phyloP scores from a whole-genome alignment of 768 basidiomycete genomes.

The Tricholoma hemisulphureum region DNA sequence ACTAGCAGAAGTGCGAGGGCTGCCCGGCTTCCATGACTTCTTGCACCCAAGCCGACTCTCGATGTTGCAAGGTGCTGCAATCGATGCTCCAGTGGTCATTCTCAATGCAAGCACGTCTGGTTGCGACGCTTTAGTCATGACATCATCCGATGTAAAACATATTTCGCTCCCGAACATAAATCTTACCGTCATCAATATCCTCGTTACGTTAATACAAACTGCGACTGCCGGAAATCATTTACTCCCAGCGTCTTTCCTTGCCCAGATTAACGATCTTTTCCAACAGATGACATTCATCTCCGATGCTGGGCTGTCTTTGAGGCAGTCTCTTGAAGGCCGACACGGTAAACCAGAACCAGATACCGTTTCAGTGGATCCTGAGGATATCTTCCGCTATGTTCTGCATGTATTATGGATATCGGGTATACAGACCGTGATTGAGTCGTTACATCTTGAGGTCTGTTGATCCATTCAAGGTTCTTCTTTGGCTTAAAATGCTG shows the following conservation, averaged over 20 bases:
- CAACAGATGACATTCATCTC: background rate
- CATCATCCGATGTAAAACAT: background rate
- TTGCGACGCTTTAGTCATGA: background rate
- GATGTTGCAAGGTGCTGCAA: background rate
- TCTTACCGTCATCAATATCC: background rate
- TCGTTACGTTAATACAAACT: background rate
- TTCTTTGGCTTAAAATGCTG: background rate
- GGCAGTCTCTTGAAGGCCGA: background rate
- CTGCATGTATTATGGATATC: background rate
- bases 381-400: background rate
- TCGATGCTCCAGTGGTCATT: background rate
- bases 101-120: background rate
- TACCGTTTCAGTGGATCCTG: background rate
- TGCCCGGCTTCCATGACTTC: background rate
- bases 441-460: background rate
- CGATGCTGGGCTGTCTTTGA: background rate
- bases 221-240: background rate
- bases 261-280: background rate
- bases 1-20: background rate
- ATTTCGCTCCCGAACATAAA: background rate
- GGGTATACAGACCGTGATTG: background rate
- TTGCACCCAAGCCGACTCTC: background rate
- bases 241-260: background rate
- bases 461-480: background rate
- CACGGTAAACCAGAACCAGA: background rate